Conservation (phyloP, 2,329 filamentous ascomycete species). For the Rhynchosporium agropyri region DNA sequence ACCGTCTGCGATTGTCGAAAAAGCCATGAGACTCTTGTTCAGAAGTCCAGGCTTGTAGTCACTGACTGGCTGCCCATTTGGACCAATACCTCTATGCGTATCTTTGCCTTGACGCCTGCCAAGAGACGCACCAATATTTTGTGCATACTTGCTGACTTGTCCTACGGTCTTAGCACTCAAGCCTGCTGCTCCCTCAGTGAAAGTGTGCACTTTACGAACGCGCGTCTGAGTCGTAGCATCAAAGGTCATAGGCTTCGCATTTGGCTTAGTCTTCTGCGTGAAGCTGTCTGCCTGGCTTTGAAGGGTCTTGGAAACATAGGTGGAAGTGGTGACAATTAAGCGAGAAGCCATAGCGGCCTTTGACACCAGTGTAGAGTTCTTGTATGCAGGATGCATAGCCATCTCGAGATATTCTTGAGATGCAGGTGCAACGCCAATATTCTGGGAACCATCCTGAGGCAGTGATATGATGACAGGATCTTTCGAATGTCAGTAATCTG, state of each 20-base stretch:
- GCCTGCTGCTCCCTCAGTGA: slow-evolving; percentile 77
- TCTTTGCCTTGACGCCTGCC: slow-evolving; percentile 63
- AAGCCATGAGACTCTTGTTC: slow-evolving; percentile 96
- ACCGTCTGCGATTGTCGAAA: slow-evolving; percentile 90
- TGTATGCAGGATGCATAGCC: slow-evolving; percentile 87
- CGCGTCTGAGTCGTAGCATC: slow-evolving; percentile 80
- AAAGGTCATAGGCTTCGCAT: slow-evolving; percentile 82
- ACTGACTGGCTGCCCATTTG: slow-evolving; percentile 62
- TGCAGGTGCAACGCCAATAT: slow-evolving; percentile 68
- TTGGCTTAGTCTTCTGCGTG: slow-evolving; percentile 77
- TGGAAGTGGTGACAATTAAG: slow-evolving; percentile 85
- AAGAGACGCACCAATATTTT: slow-evolving; percentile 82
- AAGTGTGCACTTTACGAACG: slow-evolving; percentile 86
- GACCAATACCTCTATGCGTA: slow-evolving; percentile 62
- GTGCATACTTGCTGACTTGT: slow-evolving; percentile 78
- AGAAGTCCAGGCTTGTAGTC: slow-evolving; percentile 86
- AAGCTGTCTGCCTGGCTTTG: slow-evolving; percentile 78
- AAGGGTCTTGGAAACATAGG: slow-evolving; percentile 76
- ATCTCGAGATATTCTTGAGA: slow-evolving; percentile 73
- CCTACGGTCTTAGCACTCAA: slow-evolving; percentile 86
- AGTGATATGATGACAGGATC: slow-evolving; percentile 81
- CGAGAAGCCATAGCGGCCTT: slow-evolving; percentile 87
- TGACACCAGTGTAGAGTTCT: slow-evolving; percentile 81
- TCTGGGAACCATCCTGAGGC: slow-evolving; percentile 65
- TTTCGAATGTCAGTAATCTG: slow-evolving; percentile 40